Evolutionary conservation across 228 moss, liverwort and hornwort species (phyloP).

Genomic region (Sphagnum magellanicum): DNA sequence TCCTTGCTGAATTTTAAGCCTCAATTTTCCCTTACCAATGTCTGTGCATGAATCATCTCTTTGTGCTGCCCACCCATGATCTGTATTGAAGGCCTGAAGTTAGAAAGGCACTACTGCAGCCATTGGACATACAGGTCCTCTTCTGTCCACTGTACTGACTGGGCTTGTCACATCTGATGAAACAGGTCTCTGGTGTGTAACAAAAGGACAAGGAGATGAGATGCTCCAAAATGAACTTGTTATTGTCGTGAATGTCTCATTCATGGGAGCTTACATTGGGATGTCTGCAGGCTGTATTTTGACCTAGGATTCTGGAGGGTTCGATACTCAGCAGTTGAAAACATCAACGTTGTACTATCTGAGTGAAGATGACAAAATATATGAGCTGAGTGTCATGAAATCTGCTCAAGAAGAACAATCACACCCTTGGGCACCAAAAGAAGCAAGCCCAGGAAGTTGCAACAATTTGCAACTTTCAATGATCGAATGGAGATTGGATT

Average conservation of each 20-base stretch:
- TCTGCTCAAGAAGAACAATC: too few relatives aligned
- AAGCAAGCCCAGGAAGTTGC: not conserved
- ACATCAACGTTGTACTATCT: not conserved
- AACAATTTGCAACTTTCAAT: not conserved
- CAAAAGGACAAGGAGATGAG: not conserved
- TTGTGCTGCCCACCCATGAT: constrained; percentile 48
- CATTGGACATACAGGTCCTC: not conserved
- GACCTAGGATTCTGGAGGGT: not conserved
- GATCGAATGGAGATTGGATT: not conserved
- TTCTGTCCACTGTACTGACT: not conserved
- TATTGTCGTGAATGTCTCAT: not conserved
- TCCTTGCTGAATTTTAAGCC: constrained; percentile 34
- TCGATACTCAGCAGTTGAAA: not conserved
- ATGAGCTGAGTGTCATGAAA: not conserved
- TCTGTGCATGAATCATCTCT: constrained; percentile 50
- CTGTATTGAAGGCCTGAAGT: constrained; percentile 1
- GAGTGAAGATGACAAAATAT: not conserved
- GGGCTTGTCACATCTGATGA: not conserved
- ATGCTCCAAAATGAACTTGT: too few relatives aligned
- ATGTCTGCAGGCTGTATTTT: not conserved
- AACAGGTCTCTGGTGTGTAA: not conserved
- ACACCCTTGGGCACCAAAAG: not conserved
- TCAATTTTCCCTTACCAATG: constrained; percentile 20
- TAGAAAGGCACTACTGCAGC: not conserved
- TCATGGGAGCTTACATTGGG: not conserved